phyloP scores from a whole-genome alignment of 257 asterid species.

The Nicotiana benthamiana region DNA sequence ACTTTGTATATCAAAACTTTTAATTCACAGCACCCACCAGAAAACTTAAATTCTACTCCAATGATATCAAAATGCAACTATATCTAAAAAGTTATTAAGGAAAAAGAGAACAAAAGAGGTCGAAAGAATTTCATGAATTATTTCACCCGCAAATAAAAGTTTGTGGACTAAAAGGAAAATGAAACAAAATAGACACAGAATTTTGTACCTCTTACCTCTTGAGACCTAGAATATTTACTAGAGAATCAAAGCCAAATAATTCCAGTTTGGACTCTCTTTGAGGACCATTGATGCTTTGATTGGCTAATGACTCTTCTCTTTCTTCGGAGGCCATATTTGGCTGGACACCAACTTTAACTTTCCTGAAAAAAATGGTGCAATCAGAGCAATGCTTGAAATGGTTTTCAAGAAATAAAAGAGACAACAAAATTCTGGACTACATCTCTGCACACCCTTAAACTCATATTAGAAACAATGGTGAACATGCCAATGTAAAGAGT shows the following conservation, averaged over 20 bases:
- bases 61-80: background rate
- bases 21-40: background rate
- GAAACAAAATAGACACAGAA: slow-evolving; percentile 6
- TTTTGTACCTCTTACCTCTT: slow-evolving; percentile 53
- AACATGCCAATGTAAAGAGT: background rate
- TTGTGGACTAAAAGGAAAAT: background rate
- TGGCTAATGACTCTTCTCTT: slow-evolving; percentile 42
- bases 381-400: background rate
- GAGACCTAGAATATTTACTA: slow-evolving; percentile 91
- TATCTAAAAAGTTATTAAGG: background rate
- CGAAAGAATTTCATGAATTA: background rate
- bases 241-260: slow-evolving; percentile 95
- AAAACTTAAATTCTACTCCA: background rate
- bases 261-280: slow-evolving; percentile 80
- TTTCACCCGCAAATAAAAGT: background rate
- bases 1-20: background rate
- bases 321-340: slow-evolving; percentile 36
- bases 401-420: background rate
- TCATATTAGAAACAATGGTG: background rate
- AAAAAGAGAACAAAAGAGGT: background rate
- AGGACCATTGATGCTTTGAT: slow-evolving; percentile 51
- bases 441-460: background rate
- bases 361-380: slow-evolving; percentile 35
- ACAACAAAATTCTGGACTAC: background rate
- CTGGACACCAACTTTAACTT: slow-evolving; percentile 35